Conservation (phyloP, 1,284 basidiomycete species). For the Sparassis latifolia region DNA sequence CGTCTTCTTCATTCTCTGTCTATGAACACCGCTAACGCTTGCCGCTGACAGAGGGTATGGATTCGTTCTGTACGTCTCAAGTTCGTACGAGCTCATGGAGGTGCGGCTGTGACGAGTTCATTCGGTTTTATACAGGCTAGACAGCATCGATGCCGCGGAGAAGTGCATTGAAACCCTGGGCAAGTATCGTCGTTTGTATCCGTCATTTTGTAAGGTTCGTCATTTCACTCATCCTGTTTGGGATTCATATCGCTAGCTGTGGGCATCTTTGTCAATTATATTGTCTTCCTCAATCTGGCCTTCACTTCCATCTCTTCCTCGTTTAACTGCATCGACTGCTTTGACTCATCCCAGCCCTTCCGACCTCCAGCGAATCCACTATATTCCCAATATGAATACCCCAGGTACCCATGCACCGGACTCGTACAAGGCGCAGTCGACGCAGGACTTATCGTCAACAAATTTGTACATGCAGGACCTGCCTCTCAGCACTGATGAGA, state of each 20-base stretch:
- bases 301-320: too few relatives aligned
- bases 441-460: slow-evolving; percentile 54
- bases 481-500: slow-evolving; percentile 49
- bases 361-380: slow-evolving; percentile 62
- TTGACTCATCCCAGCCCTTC: slow-evolving; percentile 60
- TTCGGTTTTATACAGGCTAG: slow-evolving; percentile 40
- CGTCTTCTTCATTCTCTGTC: background rate
- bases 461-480: slow-evolving; percentile 75
- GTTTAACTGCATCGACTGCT: too few relatives aligned
- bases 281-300: background rate
- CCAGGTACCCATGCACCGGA: slow-evolving; percentile 23
- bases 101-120: background rate
- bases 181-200: slow-evolving; percentile 66
- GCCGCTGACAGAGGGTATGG: slow-evolving; percentile 57
- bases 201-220: slow-evolving; percentile 57
- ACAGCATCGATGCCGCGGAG: slow-evolving; percentile 54
- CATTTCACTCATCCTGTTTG: background rate
- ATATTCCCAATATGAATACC: too few relatives aligned
- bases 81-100: slow-evolving; percentile 1
- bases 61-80: slow-evolving; percentile 60
- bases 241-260: too few relatives aligned
- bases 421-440: slow-evolving; percentile 68
- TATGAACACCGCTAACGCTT: too few relatives aligned
- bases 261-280: background rate
- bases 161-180: slow-evolving; percentile 64